Percentiles rank a stretch among this genome's conserved stretches.
Evolutionary conservation across 2,329 filamentous ascomycete genomes (phyloP).

Genomic region (Ascochyta pisi): DNA sequence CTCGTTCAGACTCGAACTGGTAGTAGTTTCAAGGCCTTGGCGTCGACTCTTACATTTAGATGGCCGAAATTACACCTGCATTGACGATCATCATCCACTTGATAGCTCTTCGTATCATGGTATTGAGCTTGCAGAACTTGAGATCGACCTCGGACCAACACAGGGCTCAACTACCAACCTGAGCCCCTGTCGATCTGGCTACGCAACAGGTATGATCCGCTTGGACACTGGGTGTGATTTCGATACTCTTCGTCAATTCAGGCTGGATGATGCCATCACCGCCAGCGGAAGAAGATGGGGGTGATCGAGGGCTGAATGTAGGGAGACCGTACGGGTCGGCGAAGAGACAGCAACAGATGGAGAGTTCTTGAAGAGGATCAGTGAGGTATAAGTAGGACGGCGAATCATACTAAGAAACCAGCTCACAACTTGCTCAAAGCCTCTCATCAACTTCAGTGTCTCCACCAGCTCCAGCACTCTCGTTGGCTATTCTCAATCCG

Average conservation of each 20-base stretch:
- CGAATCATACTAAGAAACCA: conserved; percentile 20
- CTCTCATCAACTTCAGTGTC: conserved; percentile 23
- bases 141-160: not conserved
- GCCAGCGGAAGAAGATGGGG: conserved; percentile 24
- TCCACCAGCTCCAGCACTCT: conserved; percentile 5
- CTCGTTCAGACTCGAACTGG: not conserved
- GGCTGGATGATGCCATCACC: conserved; percentile 27
- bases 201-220: conserved; percentile 7
- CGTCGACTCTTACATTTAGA: not conserved
- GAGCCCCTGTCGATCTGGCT: conserved; percentile 29
- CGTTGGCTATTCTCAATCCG: conserved; percentile 2
- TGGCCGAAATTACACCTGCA: not conserved
- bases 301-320: conserved; percentile 14
- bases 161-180: not conserved
- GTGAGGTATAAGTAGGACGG: conserved; percentile 30
- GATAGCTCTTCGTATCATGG: not conserved
- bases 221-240: not conserved
- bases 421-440: conserved; percentile 39
- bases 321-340: not conserved
- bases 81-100: not conserved
- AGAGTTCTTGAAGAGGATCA: not conserved
- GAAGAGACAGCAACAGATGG: not conserved
- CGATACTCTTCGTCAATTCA: conserved; percentile 32
- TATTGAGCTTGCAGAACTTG: conserved; percentile 1
- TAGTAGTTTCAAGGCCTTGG: not conserved